Evolutionary conservation across 176 grass and related monocot genomes (phyloP), one percentile per base, ranked within the genome.

Genomic region (Oryza officinalis): DNA sequence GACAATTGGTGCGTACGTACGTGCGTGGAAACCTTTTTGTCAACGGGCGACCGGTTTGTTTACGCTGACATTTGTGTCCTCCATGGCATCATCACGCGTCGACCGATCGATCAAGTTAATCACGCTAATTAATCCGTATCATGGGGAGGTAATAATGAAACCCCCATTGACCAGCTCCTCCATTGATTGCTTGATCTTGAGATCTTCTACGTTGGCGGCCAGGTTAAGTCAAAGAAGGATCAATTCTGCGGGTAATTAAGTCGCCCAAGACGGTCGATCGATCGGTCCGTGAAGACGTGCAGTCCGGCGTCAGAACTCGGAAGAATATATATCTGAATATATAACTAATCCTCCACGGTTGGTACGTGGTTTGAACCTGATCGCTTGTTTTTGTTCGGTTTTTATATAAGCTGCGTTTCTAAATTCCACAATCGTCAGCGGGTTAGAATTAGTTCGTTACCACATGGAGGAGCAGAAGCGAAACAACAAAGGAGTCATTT

Each of bases 11-110:
- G 6, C 33, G 33, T 6, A 35, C 33, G 33, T 8, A 38, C 37
- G 37, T 67, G 61, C 52, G 52, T 57, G 52, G 81, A 83, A 65
- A 74, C 5, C 8, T 25, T 46, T 82, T 74, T 63, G 81, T 65
- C 81, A 83, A 83, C 40, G 20, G 28, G 70, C 27, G 27, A 65
- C 59, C 10, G 13, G 44, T 13, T 13, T 13, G 44, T 10, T 49
- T 50, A 22, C 31, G 46, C 5, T 67, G 71, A 84, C 82, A 76
- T 84, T 57, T 8, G 61, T 17, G n/a, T 52, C 60, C 71, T 37
- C 6, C 13, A 38, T 40, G 71, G 69, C 35, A 81, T 37, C 50
- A 81, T 37, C 27, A 45, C 4, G 27, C 66, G 20, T 67, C 0
- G 28, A 67, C 18, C 18, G 50, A 57, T 57, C 20, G 2, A 50